Evolutionary conservation across 345 rosid species (phyloP).

Genomic region (Triadica sebifera): DNA sequence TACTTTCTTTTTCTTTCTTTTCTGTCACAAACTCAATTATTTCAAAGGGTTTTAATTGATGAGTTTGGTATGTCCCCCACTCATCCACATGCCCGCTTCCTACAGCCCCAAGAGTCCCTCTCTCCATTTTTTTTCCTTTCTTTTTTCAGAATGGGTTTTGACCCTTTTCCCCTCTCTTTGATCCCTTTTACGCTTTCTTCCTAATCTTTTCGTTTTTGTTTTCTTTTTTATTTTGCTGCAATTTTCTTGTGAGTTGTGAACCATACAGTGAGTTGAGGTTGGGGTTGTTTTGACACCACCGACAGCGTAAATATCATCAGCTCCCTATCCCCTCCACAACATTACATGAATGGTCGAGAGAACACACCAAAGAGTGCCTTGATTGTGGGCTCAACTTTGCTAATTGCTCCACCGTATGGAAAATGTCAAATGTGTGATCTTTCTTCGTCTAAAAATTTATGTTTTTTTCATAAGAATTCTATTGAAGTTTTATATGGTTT

Average conservation of each 20-base stretch:
- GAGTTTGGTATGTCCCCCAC: slow-evolving; percentile 61
- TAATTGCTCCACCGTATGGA: neutral
- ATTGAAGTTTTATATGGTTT: no score
- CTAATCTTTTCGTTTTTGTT: neutral
- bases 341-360: neutral
- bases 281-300: slow-evolving; percentile 14
- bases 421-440: slow-evolving; percentile 1
- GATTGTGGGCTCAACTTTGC: slow-evolving; percentile 2
- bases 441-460: neutral
- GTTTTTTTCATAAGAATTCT: no score
- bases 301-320: slow-evolving; percentile 17
- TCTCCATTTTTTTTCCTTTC: slow-evolving; percentile 8
- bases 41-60: slow-evolving; percentile 27
- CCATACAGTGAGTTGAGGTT: slow-evolving; percentile 5
- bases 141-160: slow-evolving; percentile 9
- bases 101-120: slow-evolving; percentile 47
- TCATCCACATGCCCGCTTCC: slow-evolving; percentile 67
- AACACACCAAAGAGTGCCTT: neutral
- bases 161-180: neutral
- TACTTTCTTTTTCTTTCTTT: slow-evolving; percentile 14
- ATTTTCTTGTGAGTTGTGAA: neutral
- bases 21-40: slow-evolving; percentile 43
- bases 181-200: no score
- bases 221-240: neutral
- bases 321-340: slow-evolving; percentile 1